These are phyloP conservation scores for Amanita fuliginea DNA, from an alignment of 768 basidiomycete species.

Conservation along the genomic window DNA sequence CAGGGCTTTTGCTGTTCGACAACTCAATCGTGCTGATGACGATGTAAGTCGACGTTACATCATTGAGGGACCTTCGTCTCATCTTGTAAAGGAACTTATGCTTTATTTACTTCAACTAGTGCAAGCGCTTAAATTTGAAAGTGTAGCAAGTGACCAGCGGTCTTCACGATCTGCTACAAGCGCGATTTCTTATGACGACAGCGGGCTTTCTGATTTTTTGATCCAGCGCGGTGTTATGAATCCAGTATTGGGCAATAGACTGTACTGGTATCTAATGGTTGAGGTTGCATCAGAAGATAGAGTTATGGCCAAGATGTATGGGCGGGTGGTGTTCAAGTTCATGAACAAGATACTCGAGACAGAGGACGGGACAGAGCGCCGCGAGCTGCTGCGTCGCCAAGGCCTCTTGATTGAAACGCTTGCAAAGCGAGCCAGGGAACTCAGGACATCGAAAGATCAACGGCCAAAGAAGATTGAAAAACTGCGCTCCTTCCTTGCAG, in stretches of 20 bases:
- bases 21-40: constrained; percentile 85
- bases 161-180: constrained; percentile 63
- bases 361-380: constrained; percentile 69
- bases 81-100: constrained; percentile 61
- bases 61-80: constrained; percentile 4
- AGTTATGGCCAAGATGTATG: constrained; percentile 87
- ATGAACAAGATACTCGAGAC: constrained; percentile 80
- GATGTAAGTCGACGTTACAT: constrained; percentile 45
- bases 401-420: constrained; percentile 82
- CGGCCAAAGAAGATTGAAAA: constrained; percentile 98
- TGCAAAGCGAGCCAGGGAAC: constrained; percentile 76
- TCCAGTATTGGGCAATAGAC: constrained; percentile 74
- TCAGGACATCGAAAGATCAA: constrained; percentile 84
- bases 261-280: constrained; percentile 98
- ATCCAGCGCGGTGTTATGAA: constrained; percentile 79
- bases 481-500: constrained; percentile 72
- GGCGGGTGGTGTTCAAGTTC: constrained; percentile 81
- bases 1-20: constrained; percentile 86
- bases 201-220: constrained; percentile 88
- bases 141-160: constrained; percentile 62
- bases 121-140: constrained; percentile 96
- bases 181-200: constrained; percentile 81
- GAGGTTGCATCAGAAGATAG: constrained; percentile 86
- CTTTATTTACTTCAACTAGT: constrained; percentile 93
- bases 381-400: constrained; percentile 86